Conservation (phyloP, 192 early-diverging fungal genomes). For the Dispira simplex region DNA sequence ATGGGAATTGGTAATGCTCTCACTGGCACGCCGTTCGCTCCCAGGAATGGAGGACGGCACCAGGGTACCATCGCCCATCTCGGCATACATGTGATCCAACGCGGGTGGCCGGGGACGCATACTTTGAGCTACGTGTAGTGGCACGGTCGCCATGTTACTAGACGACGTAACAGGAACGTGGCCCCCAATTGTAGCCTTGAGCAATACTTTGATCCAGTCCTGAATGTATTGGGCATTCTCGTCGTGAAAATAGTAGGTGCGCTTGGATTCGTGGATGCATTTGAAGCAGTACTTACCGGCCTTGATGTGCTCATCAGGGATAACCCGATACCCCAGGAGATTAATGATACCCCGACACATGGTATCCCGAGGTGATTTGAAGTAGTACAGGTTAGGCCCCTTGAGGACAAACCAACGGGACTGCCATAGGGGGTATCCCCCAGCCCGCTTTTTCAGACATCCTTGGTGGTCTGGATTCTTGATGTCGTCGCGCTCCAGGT, state of each 20-base stretch:
- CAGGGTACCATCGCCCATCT: no score
- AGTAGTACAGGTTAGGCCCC: constrained; percentile 36
- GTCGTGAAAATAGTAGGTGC: constrained; percentile 42
- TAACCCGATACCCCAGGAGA: constrained; percentile 37
- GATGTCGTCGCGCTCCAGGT: constrained; percentile 7
- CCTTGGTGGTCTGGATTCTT: constrained; percentile 40
- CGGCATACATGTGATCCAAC: no score
- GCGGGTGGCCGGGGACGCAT: constrained; percentile 35
- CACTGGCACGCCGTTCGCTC: no score
- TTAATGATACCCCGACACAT: constrained; percentile 33
- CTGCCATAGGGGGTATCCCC: constrained; percentile 42
- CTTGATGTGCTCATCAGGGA: constrained; percentile 41
- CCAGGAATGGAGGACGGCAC: no score
- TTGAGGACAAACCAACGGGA: constrained; percentile 45
- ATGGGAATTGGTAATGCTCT: no score
- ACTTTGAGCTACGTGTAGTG: constrained; percentile 34
- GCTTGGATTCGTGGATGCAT: constrained; percentile 35
- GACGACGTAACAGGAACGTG: constrained; percentile 39
- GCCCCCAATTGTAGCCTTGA: constrained; percentile 41
- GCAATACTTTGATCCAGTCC: constrained; percentile 39
- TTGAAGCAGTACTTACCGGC: constrained; percentile 46
- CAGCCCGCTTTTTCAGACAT: constrained; percentile 39
- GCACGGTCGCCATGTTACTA: constrained; percentile 35
- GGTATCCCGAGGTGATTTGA: constrained; percentile 31
- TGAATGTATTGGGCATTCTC: constrained; percentile 32